Conservation (phyloP, 2,329 filamentous ascomycete genomes). For the Aspergillus cejpii region DNA sequence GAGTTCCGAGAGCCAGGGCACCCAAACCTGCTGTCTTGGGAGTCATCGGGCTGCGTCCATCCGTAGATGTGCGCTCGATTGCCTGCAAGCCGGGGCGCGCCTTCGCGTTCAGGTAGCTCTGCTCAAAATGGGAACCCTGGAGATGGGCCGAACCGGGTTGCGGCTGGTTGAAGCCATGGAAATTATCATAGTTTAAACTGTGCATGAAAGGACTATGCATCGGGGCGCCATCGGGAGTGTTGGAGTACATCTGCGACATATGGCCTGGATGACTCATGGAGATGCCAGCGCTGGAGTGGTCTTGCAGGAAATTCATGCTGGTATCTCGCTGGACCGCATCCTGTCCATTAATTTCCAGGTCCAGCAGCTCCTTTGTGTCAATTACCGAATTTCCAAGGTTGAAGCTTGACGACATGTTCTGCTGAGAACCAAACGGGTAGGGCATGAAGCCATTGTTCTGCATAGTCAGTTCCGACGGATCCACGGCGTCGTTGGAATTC, state of each 20-base stretch:
- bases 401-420: slow-evolving; percentile 64
- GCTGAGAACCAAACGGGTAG: slow-evolving; percentile 55
- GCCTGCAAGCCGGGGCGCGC: slow-evolving; percentile 55
- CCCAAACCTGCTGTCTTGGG: slow-evolving; percentile 76
- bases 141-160: slow-evolving; percentile 36
- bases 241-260: slow-evolving; percentile 71
- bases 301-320: slow-evolving; percentile 36
- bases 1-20: slow-evolving; percentile 62
- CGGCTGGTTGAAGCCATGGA: slow-evolving; percentile 58
- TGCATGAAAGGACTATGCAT: slow-evolving; percentile 85
- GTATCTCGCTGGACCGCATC: slow-evolving; percentile 33
- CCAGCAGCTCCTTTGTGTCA: slow-evolving; percentile 80
- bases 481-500: slow-evolving; percentile 56
- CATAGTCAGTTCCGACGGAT: slow-evolving; percentile 80
- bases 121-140: slow-evolving; percentile 43
- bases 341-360: slow-evolving; percentile 46
- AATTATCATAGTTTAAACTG: slow-evolving; percentile 70
- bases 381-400: slow-evolving; percentile 71
- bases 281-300: slow-evolving; percentile 48
- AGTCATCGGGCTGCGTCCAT: slow-evolving; percentile 71
- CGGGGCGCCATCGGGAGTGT: slow-evolving; percentile 83
- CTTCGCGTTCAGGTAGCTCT: slow-evolving; percentile 55
- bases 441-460: slow-evolving; percentile 47
- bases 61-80: slow-evolving; percentile 67
- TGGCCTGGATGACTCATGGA: slow-evolving; percentile 61